Percentiles rank a stretch among this genome's conserved stretches.
Evolutionary conservation across 495 filamentous ascomycete species (phyloP).

Genomic region (Hypoxylon lienhwacheense): DNA sequence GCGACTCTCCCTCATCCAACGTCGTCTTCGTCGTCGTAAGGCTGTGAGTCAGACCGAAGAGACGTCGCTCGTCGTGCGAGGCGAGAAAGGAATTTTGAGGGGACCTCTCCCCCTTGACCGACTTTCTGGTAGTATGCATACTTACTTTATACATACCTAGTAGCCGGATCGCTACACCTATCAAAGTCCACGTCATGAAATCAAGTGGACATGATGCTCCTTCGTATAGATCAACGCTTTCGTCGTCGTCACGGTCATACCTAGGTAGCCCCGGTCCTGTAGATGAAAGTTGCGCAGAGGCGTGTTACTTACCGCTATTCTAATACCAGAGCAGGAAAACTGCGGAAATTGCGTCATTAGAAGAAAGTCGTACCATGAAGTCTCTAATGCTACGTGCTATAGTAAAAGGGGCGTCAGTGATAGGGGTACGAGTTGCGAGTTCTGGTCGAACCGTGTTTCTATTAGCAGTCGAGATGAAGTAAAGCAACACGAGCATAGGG

Average conservation of each 20-base stretch:
- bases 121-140: too few species aligned
- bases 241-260: not conserved
- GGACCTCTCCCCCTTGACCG: too few species aligned
- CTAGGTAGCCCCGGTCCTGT: not conserved
- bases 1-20: not conserved
- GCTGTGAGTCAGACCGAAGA: conserved; percentile 18
- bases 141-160: too few species aligned
- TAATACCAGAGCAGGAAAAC: not conserved
- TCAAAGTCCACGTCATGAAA: not conserved
- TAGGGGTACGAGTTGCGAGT: not conserved
- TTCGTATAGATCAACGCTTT: not conserved
- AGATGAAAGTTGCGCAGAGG: not conserved
- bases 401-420: not conserved
- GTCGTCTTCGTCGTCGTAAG: conserved; percentile 17
- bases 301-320: not conserved
- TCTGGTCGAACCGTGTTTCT: not conserved
- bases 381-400: not conserved
- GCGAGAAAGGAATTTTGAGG: not conserved
- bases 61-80: conserved; percentile 8
- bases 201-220: not conserved
- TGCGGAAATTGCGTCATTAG: not conserved
- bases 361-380: not conserved
- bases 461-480: not conserved
- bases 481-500: not conserved
- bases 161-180: conserved; percentile 9